These are phyloP conservation scores for Arthrobotrys pseudoclavata DNA, from an alignment of 2,329 filamentous ascomycete genomes.

Conservation along the genomic window DNA sequence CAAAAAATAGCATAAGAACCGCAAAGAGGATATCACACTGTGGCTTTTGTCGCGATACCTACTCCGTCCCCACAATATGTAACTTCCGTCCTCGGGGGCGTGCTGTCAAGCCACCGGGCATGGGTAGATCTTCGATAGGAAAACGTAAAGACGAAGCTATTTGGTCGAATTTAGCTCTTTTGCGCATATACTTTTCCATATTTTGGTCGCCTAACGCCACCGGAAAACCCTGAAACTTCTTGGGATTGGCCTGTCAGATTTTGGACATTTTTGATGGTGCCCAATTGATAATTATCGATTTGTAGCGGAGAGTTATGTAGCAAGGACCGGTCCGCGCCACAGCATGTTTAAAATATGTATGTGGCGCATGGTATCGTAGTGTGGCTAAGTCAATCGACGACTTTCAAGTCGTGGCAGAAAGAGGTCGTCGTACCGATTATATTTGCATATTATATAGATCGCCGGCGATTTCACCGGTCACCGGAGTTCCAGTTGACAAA, in stretches of 20 bases:
- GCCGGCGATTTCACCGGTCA: neutral
- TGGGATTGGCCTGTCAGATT: neutral
- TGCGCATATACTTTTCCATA: constrained; percentile 1
- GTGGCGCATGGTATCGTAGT: neutral
- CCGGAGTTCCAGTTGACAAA: neutral
- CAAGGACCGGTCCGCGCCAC: neutral
- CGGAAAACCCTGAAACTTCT: constrained; percentile 5
- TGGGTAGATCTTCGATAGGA: constrained; percentile 3
- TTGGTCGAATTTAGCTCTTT: constrained; percentile 7
- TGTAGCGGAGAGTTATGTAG: neutral
- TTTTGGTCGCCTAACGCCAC: constrained; percentile 29
- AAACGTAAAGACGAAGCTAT: neutral
- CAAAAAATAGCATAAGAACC: constrained; percentile 7
- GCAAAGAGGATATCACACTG: neutral
- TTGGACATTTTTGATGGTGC: neutral
- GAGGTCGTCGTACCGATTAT: neutral
- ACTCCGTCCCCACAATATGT: constrained; percentile 1
- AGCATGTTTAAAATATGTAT: neutral
- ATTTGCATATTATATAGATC: neutral
- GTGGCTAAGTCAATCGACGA: neutral
- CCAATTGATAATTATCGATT: neutral
- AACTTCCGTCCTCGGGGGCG: neutral
- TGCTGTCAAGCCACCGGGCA: neutral
- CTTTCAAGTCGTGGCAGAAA: neutral
- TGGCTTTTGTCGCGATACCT: neutral